Evolutionary conservation across 495 filamentous ascomycete species (phyloP).

Genomic region (Peziza echinospora): DNA sequence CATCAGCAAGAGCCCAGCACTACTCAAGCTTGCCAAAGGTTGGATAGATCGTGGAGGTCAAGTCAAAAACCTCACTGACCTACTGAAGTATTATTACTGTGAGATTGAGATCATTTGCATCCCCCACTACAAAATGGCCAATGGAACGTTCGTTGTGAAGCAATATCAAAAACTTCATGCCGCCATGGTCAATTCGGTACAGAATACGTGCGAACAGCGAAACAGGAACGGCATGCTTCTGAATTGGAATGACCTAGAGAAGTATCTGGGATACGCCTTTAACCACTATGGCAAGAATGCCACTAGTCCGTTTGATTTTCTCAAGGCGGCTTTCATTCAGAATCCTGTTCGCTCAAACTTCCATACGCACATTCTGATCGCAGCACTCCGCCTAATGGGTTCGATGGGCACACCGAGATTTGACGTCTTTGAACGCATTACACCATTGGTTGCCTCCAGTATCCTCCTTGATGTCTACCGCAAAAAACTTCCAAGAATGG

Average conservation of each 20-base stretch:
- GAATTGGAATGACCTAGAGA: constrained; percentile 19
- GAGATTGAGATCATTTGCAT: background rate
- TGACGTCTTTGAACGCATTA: constrained; percentile 14
- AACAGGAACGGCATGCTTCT: background rate
- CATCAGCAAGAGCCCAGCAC: background rate
- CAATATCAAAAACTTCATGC: background rate
- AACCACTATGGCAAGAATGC: constrained; percentile 20
- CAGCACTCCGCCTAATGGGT: constrained; percentile 13
- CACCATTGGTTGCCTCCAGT: constrained; percentile 20
- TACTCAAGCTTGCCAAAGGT: background rate
- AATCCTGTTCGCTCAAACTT: constrained; percentile 24
- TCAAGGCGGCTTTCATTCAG: constrained; percentile 18
- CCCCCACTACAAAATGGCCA: background rate
- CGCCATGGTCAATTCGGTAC: background rate
- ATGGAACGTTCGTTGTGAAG: background rate
- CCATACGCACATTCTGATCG: constrained; percentile 18
- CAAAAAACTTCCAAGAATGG: constrained; percentile 3
- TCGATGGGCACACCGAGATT: background rate
- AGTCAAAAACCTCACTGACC: background rate
- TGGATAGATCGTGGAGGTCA: background rate
- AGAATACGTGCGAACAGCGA: background rate
- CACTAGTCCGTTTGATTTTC: constrained; percentile 24
- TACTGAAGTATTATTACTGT: background rate
- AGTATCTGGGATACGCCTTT: constrained; percentile 22
- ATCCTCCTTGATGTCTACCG: constrained; percentile 16